Evolutionary conservation across 2,329 filamentous ascomycete species (phyloP), one percentile per base, ranked within the genome.

Genomic region (Aspergillus persii): DNA sequence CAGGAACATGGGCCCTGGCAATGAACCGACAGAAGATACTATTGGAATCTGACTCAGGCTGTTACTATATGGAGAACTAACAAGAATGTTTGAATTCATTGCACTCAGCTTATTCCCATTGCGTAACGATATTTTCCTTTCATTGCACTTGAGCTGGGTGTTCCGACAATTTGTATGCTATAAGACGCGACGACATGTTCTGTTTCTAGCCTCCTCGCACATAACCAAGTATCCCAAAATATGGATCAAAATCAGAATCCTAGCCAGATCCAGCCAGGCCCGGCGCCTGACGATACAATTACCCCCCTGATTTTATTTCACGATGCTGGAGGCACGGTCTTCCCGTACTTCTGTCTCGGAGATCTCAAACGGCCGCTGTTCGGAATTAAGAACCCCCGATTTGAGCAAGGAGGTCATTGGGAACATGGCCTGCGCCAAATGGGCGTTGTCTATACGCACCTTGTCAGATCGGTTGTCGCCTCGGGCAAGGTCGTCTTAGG

Each of bases 161-260:
- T n/a, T 11, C 36, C n/a, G 15, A 41, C 36, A 12, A 41, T 41
- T 12, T n/a, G 12, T 41, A 5, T n/a, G 15, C 12, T 41, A 41
- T 41, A 41, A 41, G 36, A 41, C 15, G 36, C 12, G 15, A 41
- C 36, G 36, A n/a, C 36, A 2, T 5, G 5, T 41, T n/a, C 36
- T 5, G 7, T n/a, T 8, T n/a, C 36, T n/a, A n/a, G 1, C 12
- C 12, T 4, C n/a, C 6, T 41, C 11, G 7, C 12, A 31, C 30
- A 3, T 18, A 41, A 41, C 7, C 7, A 7, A 2, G 3, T 41
- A 15, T 44, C 56, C 18, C 1, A 23, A 23, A n/a, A 18, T 33
- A 58, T 58, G 56, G 50, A 54, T 4, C 29, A 53, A 33, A 59
- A 41, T 27, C 57, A 53, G 33, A 59, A 56, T 26, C 57, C 57